Base-by-base conservation (phyloP, 179 eudicot genomes). In the Drosera spatulata region DNA sequence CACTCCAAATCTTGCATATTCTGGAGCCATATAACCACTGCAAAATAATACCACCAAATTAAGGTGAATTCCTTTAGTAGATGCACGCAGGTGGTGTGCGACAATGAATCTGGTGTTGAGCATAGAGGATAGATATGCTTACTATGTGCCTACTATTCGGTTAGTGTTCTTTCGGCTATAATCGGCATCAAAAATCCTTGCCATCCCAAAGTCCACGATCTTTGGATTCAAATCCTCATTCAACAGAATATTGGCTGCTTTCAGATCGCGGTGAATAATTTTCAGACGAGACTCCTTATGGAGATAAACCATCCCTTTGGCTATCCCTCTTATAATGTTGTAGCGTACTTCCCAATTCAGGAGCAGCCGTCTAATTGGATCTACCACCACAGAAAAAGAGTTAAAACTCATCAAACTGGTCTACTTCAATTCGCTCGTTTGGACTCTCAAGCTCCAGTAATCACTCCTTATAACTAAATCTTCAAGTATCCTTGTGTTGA, bases 1-100 rank as follows among this genome's bases (percentile, higher is more conserved):
- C 44, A 22, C 64, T 9, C 73, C 73, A 59, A 54, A 42, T 46
- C 42, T 69, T 41, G 55, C 67, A 52, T 69, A 69, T 39, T 69
- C 72, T 5, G 72, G 72, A 64, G 73, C 48, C 68, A 70, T 70
- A 44, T 70, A 70, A 15, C 69, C 73, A 55, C 69, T 60, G 69
- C 54, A 60, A 6, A 4, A 4, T 12, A 0, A 48, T 56, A 55
- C 2, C 39, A 47, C 10, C 41, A 43, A 48, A 46, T 41, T 12
- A n/a, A 53, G 14, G 33, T 40, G 10, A 10, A 22, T 11, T 33
- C 8, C 33, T 22, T 0, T 22, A 22, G 33, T 1, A 22, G 33
- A 22, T 22, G 33, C 33, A 22, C 33, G 33, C 33, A 22, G 33
- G 33, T 22, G 33, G 33, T 22, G 33, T 22, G 33, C 33, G 1